Base-by-base conservation (phyloP, 345 rosid species). In the Moringa oleifera region DNA sequence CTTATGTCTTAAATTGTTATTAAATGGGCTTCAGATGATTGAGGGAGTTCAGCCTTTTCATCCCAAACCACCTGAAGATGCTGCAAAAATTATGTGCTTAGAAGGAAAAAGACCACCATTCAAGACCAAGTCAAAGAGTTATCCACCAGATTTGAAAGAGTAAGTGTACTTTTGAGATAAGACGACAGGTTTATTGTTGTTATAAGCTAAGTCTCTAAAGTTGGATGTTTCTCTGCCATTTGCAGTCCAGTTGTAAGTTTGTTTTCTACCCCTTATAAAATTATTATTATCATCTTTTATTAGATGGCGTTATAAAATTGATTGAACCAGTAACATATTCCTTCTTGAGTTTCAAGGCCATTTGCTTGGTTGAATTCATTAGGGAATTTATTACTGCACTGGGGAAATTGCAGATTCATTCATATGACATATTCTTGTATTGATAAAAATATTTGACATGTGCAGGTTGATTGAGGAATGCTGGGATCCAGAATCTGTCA, bases 401-500 rank as follows among this genome's bases (percentile, higher is more conserved):
- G 8, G 33, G 3, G 33, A 28, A 8, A 28, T 28, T 28, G 33
- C 8, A 28, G 33, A 28, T 28, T 28, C 33, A 28, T 28, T 28
- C 33, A 28, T 28, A n/a, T n/a, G n/a, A n/a, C n/a, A n/a, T n/a
- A n/a, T n/a, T n/a, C n/a, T n/a, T n/a, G n/a, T n/a, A n/a, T n/a
- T n/a, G n/a, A n/a, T n/a, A n/a, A n/a, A n/a, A n/a, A n/a, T n/a
- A n/a, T 22, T 15, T 31, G 9, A 25, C 53, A 56, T 65, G 6
- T 73, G 62, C 72, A 94, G 97, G 82, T 79, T 94, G 85, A 82
- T 90, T 60, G 95, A 86, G 65, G 96, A 90, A 75, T 94, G 97
- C 54, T 94, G 96, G 97, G 80, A 83, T 66, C 77, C 81, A 28
- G 86, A 85, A 47, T 70, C 83, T 33, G 36, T 66, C 25, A 55